These are phyloP conservation scores for Candida rishiriensis DNA, from an alignment of 805 yeast genomes.

Conservation along the genomic window DNA sequence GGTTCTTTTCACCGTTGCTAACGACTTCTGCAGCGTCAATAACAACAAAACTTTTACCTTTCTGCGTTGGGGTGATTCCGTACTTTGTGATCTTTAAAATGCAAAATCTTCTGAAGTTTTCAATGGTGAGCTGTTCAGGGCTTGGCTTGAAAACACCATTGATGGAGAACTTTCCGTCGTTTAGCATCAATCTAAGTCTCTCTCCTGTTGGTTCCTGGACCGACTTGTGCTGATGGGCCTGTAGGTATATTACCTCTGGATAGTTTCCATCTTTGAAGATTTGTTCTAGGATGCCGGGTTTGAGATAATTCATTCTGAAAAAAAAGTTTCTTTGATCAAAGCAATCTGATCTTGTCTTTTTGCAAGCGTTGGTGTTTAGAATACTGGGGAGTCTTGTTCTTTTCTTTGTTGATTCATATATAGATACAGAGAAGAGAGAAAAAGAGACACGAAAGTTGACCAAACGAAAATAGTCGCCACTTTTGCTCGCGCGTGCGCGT, in stretches of 20 bases:
- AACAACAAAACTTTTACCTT: constrained; percentile 26
- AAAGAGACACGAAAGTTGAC: no score
- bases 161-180: constrained; percentile 47
- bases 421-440: no score
- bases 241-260: constrained; percentile 21
- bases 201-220: constrained; percentile 36
- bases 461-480: no score
- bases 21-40: constrained; percentile 24
- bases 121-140: constrained; percentile 24
- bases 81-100: constrained; percentile 19
- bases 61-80: constrained; percentile 21
- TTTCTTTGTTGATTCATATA: no score
- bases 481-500: no score
- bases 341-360: no score
- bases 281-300: constrained; percentile 19
- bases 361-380: no score
- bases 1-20: constrained; percentile 34
- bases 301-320: constrained; percentile 21
- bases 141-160: constrained; percentile 53
- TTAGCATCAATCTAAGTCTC: constrained; percentile 42
- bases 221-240: constrained; percentile 29
- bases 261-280: constrained; percentile 20
- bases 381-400: no score
- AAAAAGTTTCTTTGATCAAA: neutral
- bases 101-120: constrained; percentile 23